Evolutionary conservation across 139 green algal species (phyloP).

Genomic region (Chlorella sp.): DNA sequence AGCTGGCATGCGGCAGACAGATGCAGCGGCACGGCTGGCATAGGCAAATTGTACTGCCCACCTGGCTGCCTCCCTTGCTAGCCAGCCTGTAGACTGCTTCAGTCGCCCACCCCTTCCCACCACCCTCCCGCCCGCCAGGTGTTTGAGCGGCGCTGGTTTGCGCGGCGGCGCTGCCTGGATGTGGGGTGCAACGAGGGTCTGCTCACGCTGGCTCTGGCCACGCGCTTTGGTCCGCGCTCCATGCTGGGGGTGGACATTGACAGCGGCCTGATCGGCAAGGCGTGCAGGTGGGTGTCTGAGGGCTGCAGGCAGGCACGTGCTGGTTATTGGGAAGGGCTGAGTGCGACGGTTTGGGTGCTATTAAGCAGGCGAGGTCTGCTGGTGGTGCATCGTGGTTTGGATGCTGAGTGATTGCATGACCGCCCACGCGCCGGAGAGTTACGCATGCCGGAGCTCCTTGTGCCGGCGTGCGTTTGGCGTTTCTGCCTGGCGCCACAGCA

Average conservation of each 20-base stretch:
- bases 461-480: neutral
- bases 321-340: too few species aligned
- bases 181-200: slow-evolving; percentile 95
- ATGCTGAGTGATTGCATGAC: too few species aligned
- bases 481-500: slow-evolving; percentile 12
- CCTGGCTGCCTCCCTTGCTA: too few species aligned
- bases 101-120: neutral
- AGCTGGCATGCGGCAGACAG: neutral
- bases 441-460: neutral
- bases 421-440: slow-evolving; percentile 20
- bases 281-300: slow-evolving; percentile 50
- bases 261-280: slow-evolving; percentile 65
- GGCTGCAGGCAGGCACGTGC: neutral
- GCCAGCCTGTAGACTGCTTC: too few species aligned
- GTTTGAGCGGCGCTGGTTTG: slow-evolving; percentile 79
- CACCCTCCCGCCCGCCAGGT: slow-evolving; percentile 14
- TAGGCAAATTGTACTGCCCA: too few species aligned
- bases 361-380: too few species aligned
- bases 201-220: slow-evolving; percentile 83
- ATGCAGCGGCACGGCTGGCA: too few species aligned
- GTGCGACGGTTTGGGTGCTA: too few species aligned
- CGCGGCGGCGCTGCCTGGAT: slow-evolving; percentile 76
- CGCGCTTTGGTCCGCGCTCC: slow-evolving; percentile 53
- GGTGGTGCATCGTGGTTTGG: too few species aligned
- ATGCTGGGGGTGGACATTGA: slow-evolving; percentile 94